Base-by-base conservation (phyloP, 2,329 filamentous ascomycete species). In the Fusarium sulawesiense region DNA sequence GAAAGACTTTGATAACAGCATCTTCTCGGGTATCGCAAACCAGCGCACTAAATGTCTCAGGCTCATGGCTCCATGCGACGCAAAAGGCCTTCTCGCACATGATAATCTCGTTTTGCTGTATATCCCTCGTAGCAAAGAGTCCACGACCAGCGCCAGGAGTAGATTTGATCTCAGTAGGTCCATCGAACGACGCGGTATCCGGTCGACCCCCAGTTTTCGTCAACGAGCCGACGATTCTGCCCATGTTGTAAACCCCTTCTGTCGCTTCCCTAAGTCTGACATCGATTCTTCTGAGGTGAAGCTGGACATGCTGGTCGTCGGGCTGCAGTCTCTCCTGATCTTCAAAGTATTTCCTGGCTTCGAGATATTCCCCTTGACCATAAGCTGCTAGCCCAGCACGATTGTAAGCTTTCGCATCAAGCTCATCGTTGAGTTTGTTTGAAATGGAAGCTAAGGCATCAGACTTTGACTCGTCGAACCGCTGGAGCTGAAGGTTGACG, bases 81-180 rank as follows among this genome's bases (percentile, higher is more conserved):
- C 72, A 77, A 13, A 78, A 79, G 0, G 80, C 76, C 30, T 78
- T 81, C 60, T 81, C 82, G 27, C 77, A 78, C 58, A 83, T 68
- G 9, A 73, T 51, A 0, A 59, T 57, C 5, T 81, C 78, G 4
- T 79, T 78, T 4, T 66, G 53, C 18, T 73, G 64, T 27, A 82
- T 74, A 20, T 76, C 62, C 3, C 67, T 64, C 0, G 71, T 77
- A 2, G 80, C 77, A 44, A 83, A 83, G 1, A 83, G 64, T 2
- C 81, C 81, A 1, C 78, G 75, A 2, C 81, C 81, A 18, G 74
- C 57, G 7, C 72, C 73, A 0, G 58, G 58, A 21, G 75, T 79
- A 1, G 69, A 29, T 25, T 67, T 73, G 18, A 80, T 57, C n/a
- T 73, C 70, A 1, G 76, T 80, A 18, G 73, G 21, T 2, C 68